These are phyloP conservation scores for Dryas drummondii DNA, from an alignment of 306 rosid species.

Conservation along the genomic window DNA sequence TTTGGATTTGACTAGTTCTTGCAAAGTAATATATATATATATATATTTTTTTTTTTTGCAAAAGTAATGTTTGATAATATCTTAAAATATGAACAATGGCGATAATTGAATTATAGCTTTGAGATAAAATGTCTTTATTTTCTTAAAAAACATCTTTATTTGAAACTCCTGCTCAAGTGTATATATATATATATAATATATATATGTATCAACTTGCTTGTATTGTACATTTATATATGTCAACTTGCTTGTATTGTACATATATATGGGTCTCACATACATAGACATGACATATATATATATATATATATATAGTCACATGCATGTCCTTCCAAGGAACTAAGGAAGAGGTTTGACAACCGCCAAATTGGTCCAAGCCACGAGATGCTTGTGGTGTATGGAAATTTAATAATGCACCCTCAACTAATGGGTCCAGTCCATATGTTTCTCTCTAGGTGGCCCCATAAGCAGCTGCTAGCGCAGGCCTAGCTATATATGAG, in stretches of 20 bases:
- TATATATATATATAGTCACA: background rate
- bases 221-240: no score
- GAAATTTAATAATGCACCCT: constrained; percentile 23
- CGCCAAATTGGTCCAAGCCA: constrained; percentile 79
- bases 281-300: background rate
- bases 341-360: constrained; percentile 25
- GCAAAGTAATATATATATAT: no score
- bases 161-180: no score
- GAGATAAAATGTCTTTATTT: background rate
- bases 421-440: constrained; percentile 21
- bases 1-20: no score
- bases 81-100: background rate
- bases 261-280: no score
- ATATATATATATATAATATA: no score
- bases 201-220: no score
- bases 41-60: no score
- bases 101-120: background rate
- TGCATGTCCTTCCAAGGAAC: background rate
- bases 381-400: constrained; percentile 40
- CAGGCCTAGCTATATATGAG: background rate
- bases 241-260: no score
- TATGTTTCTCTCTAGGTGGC: background rate
- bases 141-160: no score
- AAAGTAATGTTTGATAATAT: background rate
- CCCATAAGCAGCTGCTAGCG: background rate